Evolutionary conservation across 306 rosid genomes (phyloP).

Genomic region (Prunus armeniaca): DNA sequence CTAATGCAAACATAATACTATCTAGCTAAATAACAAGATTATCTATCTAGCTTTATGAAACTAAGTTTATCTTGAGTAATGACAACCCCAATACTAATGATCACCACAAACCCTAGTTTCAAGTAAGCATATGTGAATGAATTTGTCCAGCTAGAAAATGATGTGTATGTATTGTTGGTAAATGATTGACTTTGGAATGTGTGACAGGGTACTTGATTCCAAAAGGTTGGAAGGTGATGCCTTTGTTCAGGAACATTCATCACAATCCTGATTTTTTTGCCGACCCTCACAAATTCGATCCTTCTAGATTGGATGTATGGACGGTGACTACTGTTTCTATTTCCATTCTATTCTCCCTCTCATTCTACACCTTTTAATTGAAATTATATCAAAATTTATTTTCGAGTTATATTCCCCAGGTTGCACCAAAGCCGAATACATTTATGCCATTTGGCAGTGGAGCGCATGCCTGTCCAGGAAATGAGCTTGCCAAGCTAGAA

Average conservation of each 20-base stretch:
- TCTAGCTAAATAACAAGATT: no score
- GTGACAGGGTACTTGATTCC: constrained; percentile 82
- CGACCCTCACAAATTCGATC: constrained; percentile 75
- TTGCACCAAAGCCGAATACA: constrained; percentile 82
- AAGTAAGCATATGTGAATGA: background rate
- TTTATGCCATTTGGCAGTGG: constrained; percentile 96
- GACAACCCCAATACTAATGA: no score
- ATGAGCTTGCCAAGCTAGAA: constrained; percentile 94
- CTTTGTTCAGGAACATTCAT: constrained; percentile 87
- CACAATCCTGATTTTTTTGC: constrained; percentile 72
- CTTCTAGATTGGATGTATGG: constrained; percentile 88
- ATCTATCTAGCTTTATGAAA: no score
- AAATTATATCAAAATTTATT: no score
- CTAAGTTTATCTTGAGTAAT: no score
- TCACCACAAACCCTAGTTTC: background rate
- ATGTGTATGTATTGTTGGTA: background rate
- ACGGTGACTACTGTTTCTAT: background rate
- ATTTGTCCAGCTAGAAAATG: background rate
- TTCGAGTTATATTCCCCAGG: constrained; percentile 26
- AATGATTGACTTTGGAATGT: constrained; percentile 18
- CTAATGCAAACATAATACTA: no score
- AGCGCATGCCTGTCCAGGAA: constrained; percentile 92
- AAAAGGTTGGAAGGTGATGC: constrained; percentile 98
- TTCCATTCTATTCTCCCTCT: background rate
- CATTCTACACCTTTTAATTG: background rate